phyloP scores from a whole-genome alignment of 2,329 filamentous ascomycete species.

The Venturia pyrina region DNA sequence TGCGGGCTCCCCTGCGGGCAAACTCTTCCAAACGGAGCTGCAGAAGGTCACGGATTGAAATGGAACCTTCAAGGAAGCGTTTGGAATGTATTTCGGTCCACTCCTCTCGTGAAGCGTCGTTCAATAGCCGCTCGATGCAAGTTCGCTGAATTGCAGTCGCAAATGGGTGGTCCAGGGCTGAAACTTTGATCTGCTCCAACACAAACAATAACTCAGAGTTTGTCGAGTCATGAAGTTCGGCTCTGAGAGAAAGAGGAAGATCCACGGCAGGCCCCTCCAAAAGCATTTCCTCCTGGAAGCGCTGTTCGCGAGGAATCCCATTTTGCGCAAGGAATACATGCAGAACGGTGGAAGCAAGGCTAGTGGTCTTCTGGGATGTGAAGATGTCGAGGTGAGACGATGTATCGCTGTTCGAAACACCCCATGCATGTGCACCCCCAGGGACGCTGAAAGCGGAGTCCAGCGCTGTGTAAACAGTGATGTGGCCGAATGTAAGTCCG shows the following conservation, averaged over 20 bases:
- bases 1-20: neutral
- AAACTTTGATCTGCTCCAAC: constrained; percentile 1
- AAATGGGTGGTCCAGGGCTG: neutral
- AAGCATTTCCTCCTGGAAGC: constrained; percentile 2
- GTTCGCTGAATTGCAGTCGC: neutral
- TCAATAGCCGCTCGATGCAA: neutral
- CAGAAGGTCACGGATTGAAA: neutral
- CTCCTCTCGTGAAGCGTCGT: neutral
- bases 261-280: neutral
- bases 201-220: constrained; percentile 2
- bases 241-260: neutral
- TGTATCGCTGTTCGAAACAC: neutral
- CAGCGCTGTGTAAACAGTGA: neutral
- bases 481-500: neutral
- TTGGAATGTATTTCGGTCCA: constrained; percentile 6
- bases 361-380: neutral
- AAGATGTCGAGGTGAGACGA: neutral
- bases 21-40: constrained; percentile 2
- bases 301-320: constrained; percentile 1
- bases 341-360: neutral
- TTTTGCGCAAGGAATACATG: constrained; percentile 2
- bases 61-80: constrained; percentile 1
- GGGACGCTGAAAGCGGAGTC: constrained; percentile 2
- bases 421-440: neutral
- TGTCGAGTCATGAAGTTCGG: neutral